phyloP scores from a whole-genome alignment of 2,329 filamentous ascomycete species.

The Calonectria henricotiae region DNA sequence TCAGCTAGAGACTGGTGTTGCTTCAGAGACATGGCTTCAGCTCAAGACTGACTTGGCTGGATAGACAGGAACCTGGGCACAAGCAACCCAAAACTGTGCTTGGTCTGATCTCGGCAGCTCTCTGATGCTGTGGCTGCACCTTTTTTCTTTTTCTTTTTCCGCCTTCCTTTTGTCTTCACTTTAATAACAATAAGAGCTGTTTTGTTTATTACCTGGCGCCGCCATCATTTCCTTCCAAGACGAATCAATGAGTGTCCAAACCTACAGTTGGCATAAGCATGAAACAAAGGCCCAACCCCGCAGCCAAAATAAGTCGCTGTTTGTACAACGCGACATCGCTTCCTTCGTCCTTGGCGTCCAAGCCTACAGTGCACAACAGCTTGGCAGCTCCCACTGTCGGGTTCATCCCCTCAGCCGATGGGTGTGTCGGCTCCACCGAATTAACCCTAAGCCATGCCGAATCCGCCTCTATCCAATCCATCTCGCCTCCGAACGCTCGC shows the following conservation, averaged over 20 bases:
- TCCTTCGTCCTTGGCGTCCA: conserved; percentile 14
- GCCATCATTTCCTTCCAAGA: not conserved
- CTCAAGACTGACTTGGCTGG: not conserved
- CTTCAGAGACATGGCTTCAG: not conserved
- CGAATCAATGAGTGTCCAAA: conserved; percentile 9
- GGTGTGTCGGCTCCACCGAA: not conserved
- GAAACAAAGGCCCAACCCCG: conserved; percentile 28
- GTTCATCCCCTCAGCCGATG: conserved; percentile 5
- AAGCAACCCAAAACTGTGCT: not conserved
- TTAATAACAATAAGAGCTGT: not conserved
- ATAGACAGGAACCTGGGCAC: not conserved
- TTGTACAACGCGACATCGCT: not conserved
- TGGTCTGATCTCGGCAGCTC: not conserved
- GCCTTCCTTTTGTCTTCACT: not conserved
- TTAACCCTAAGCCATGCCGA: conserved; percentile 13
- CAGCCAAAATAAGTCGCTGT: conserved; percentile 14
- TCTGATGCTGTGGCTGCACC: not conserved
- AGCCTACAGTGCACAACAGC: conserved; percentile 14
- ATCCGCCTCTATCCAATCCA: conserved; percentile 11
- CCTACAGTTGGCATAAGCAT: not conserved
- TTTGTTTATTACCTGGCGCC: no score
- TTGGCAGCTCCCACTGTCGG: not conserved
- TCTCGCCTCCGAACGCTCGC: conserved; percentile 22
- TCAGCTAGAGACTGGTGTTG: not conserved
- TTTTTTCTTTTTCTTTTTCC: not conserved